Evolutionary conservation across 208 protist genomes (phyloP), one percentile per base, ranked within the genome.

Genomic region (Novymonas esmeraldas): DNA sequence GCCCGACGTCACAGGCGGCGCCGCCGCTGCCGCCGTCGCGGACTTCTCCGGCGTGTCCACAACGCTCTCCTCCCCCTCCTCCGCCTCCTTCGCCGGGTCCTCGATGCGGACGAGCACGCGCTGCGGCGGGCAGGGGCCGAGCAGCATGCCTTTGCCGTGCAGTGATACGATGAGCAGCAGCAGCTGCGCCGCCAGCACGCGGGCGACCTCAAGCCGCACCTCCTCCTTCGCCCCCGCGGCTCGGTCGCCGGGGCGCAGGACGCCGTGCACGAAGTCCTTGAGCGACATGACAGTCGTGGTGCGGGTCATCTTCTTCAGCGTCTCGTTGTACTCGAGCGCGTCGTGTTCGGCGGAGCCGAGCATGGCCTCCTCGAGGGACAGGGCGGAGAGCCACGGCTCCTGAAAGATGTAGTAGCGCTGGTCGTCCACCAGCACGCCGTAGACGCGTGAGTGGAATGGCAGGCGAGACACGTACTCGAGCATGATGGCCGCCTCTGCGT

Each of bases 371-470:
- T 86, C 79, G 51, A 92, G 61, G n/a, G 85, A 67, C 26, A 91
- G 57, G 6, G 85, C 85, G 2, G 90, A 93, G 42, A 90, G 78
- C 82, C 85, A 86, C 58, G 90, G 90, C 65, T 85, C 77, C 60
- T 89, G 80, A 61, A 94, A 78, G 56, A 95, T 78, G 70, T 94
- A 95, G 76, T 89, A 94, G 34, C 79, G 76, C 56, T 90, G 74
- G 59, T 87, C 81, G 64, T 95, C 87, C 24, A 84, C 81, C 22
- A 94, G 69, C 3, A 95, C 84, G 36, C 86, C 84, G 64, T 84
- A 89, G 16, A 95, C 74, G 31, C 80, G 85, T 0, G 80, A 81
- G 51, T 84, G 73, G 48, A 86, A 92, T 6, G 87, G 90, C 48
- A 95, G 65, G 44, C 73, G 81, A 14, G 90, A 85, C 18, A 80